Percentiles rank a stretch among this genome's conserved stretches.
Evolutionary conservation across 2,329 filamentous ascomycete species (phyloP).

Genomic region (Pseudocercospora eumusae): DNA sequence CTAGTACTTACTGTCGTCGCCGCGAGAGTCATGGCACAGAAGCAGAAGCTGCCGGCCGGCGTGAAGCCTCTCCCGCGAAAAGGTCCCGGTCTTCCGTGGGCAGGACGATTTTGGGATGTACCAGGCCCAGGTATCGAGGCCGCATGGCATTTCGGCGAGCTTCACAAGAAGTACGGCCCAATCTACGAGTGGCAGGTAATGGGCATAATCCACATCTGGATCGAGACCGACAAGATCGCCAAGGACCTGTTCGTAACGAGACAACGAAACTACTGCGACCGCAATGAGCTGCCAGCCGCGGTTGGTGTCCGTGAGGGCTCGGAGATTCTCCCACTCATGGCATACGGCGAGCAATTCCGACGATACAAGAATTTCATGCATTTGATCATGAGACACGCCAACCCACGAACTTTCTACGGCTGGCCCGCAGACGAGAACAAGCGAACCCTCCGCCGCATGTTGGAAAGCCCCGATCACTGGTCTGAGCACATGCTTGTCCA

Average conservation of each 20-base stretch:
- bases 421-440: conserved; percentile 40
- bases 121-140: conserved; percentile 39
- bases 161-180: conserved; percentile 40
- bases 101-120: conserved; percentile 40
- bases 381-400: conserved; percentile 38
- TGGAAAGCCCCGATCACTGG: conserved; percentile 38
- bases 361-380: conserved; percentile 43
- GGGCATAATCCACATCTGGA: conserved; percentile 39
- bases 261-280: conserved; percentile 40
- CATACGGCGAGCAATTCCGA: conserved; percentile 36
- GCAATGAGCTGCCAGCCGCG: conserved; percentile 40
- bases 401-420: conserved; percentile 37
- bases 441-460: conserved; percentile 37
- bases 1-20: conserved; percentile 17
- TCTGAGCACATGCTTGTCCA: conserved; percentile 40
- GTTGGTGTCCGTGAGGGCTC: conserved; percentile 37
- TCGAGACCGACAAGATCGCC: conserved; percentile 41
- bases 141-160: conserved; percentile 40
- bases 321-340: conserved; percentile 40
- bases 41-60: conserved; percentile 31
- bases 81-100: conserved; percentile 35
- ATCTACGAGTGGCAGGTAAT: conserved; percentile 42
- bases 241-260: conserved; percentile 40
- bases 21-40: conserved; percentile 22
- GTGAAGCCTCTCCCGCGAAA: conserved; percentile 33